A percentile compares a stretch with the other conserved stretches of the same genome.
phyloP scores from a whole-genome alignment of 495 filamentous ascomycete species.

The Filosporella fistucella region DNA sequence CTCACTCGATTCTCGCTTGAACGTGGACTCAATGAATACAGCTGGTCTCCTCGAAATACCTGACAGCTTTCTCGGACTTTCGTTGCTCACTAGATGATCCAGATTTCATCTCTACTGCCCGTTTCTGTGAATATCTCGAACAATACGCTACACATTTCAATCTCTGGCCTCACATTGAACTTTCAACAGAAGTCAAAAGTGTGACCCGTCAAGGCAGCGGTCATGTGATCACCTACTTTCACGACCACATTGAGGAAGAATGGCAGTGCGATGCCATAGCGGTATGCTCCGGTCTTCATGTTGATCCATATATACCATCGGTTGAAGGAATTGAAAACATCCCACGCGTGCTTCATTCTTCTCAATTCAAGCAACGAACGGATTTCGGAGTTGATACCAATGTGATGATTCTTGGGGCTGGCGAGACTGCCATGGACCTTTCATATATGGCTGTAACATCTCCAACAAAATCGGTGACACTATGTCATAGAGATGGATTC shows the following conservation, averaged over 20 bases:
- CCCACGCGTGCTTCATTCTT: conserved; percentile 32
- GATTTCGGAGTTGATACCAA: conserved; percentile 32
- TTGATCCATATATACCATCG: conserved; percentile 30
- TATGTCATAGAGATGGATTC: conserved; percentile 36
- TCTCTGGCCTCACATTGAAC: conserved; percentile 33
- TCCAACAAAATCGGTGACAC: conserved; percentile 31
- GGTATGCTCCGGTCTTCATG: conserved; percentile 37
- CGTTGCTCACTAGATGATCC: conserved; percentile 23
- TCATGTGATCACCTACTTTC: conserved; percentile 26
- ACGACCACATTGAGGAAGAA: conserved; percentile 11
- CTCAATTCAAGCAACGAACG: conserved; percentile 32
- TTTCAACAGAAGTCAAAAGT: conserved; percentile 25
- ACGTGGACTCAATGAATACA: conserved; percentile 8
- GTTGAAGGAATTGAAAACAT: conserved; percentile 35
- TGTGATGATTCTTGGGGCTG: conserved; percentile 36
- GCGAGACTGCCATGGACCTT: conserved; percentile 38
- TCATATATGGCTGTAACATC: conserved; percentile 33
- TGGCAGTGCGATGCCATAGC: conserved; percentile 35
- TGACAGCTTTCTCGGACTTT: conserved; percentile 37
- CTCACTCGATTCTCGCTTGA: background rate
- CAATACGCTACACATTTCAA: conserved; percentile 34
- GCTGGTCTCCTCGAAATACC: conserved; percentile 38
- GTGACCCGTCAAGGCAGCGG: conserved; percentile 19
- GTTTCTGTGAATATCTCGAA: conserved; percentile 32
- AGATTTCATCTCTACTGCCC: conserved; percentile 29